A percentile compares a stretch with the other conserved stretches of the same genome.
phyloP scores from a whole-genome alignment of 2,329 filamentous ascomycete species.

The Emergomyces orientalis region DNA sequence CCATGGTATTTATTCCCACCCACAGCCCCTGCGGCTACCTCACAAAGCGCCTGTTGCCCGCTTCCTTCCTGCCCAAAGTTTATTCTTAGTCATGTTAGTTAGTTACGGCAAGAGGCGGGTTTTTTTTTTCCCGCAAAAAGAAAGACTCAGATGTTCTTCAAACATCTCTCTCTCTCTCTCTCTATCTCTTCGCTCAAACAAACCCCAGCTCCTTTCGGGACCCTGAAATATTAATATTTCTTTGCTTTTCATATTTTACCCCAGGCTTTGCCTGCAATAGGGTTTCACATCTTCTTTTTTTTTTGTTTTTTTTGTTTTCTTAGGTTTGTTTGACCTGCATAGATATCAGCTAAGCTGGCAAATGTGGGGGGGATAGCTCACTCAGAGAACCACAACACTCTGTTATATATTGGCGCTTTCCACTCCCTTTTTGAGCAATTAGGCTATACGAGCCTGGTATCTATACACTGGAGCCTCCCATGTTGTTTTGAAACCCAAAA shows the following conservation, averaged over 20 bases:
- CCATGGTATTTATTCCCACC: too few species aligned
- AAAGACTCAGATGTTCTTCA: too few species aligned
- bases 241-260: not conserved
- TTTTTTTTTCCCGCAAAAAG: not conserved
- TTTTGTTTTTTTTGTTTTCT: not conserved
- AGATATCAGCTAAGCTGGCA: too few species aligned
- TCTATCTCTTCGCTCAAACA: not conserved
- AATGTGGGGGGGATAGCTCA: not conserved
- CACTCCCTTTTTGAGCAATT: not conserved
- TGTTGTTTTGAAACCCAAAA: not conserved
- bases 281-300: not conserved
- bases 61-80: not conserved
- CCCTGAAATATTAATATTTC: not conserved
- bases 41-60: not conserved
- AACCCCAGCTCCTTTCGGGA: not conserved
- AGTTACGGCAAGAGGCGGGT: not conserved
- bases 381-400: not conserved
- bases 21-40: not conserved
- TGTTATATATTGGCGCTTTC: not conserved
- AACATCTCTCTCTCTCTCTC: not conserved
- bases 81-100: slow-evolving; percentile 6
- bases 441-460: not conserved
- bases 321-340: too few species aligned
- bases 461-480: not conserved
- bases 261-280: not conserved